phyloP scores from a whole-genome alignment of 164 flowering plant genomes.

The Paratinospora sagittata region DNA sequence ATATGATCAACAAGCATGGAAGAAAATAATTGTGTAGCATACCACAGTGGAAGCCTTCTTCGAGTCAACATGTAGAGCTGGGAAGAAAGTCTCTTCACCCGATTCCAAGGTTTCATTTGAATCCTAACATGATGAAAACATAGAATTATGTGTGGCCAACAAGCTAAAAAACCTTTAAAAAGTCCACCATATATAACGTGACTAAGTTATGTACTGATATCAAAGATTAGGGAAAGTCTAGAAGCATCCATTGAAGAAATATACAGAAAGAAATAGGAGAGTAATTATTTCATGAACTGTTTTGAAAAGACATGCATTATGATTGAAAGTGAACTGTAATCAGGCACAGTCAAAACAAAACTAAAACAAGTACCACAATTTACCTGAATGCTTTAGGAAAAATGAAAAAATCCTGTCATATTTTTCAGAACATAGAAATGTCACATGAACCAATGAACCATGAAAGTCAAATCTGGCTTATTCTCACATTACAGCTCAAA shows the following conservation, averaged over 20 bases:
- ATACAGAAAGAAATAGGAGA: not conserved
- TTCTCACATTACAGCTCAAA: not conserved
- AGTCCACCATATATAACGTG: not conserved
- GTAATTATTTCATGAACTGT: not conserved
- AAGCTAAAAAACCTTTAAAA: not conserved
- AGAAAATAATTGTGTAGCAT: conserved; percentile 11
- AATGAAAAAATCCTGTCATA: not conserved
- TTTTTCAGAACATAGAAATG: not conserved
- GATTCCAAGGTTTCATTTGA: conserved; percentile 43
- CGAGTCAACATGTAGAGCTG: conserved; percentile 63
- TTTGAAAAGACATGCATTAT: not conserved
- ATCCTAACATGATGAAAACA: conserved; percentile 33
- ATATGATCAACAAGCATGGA: not conserved
- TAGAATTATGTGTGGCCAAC: not conserved
- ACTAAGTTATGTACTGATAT: not conserved
- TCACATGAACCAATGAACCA: not conserved
- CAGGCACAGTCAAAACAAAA: not conserved
- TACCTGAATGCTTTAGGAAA: not conserved
- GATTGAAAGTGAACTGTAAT: not conserved
- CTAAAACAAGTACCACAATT: not conserved
- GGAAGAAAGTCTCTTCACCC: conserved; percentile 86
- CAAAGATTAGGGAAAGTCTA: no score
- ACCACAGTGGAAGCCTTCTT: conserved; percentile 71
- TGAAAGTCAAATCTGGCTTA: not conserved
- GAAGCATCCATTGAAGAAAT: not conserved